Evolutionary conservation across 352 stramenopile species (phyloP), one percentile per base, ranked within the genome.

Genomic region (Peronospora belbahrii): DNA sequence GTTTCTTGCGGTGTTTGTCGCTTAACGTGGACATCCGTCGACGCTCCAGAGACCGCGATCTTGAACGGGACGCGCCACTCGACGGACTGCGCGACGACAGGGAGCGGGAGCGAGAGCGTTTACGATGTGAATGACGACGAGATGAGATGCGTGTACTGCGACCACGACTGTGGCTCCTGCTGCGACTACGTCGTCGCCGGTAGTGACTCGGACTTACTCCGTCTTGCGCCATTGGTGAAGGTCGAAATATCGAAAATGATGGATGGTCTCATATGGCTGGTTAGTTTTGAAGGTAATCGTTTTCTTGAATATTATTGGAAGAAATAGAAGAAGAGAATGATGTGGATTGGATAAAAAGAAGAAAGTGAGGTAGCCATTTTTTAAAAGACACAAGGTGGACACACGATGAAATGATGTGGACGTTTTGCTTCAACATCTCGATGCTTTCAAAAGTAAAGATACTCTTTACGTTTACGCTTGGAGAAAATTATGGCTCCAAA

Each of bases 401-500:
- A 49, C 53, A 49, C 41, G 48, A 59, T 3, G 4, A 3, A 11
- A 22, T 19, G 8, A 25, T 4, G 27, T 15, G 22, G 14, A 27
- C 23, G 25, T 11, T 22, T 23, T 38, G n/a, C 6, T 27, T 27
- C 23, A 2, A 20, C 6, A 3, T 7, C 6, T 11, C 22, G 22
- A 18, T 28, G 35, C 32, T 35, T 24, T 61, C 55, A 80, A 41
- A 72, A 77, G 52, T 80, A 86, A 19, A 89, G 53, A 23, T 86
- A 85, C 51, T 86, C 70, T 53, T 85, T 84, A 32, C 79, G 80
- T 44, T 78, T 88, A 42, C 77, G 77, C 52, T 87, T 91, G 38
- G 78, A 90, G 52, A 87, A 94, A 56, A 90, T 84, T 46, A 94
- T 81, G 24, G 76, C 78, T 13, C 79, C 80, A 42, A 94, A 94